Evolutionary conservation across 139 green algal species (phyloP).

Genomic region (Volvox reticuliferus): DNA sequence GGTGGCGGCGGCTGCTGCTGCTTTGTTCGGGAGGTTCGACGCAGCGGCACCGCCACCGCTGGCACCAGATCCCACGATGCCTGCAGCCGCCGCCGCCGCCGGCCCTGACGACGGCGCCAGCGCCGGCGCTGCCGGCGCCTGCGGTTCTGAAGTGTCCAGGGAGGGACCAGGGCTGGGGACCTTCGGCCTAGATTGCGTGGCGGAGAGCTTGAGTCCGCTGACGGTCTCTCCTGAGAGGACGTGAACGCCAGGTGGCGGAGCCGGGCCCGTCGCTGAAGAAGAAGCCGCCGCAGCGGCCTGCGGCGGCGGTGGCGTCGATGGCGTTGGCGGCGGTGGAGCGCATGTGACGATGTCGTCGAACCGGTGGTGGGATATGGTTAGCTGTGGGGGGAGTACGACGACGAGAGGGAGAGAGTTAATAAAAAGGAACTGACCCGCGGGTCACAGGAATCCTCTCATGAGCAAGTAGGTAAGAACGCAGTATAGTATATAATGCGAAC

Average conservation of each 20-base stretch:
- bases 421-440: too few species aligned
- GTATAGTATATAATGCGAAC: too few species aligned
- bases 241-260: not conserved
- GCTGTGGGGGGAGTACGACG: too few species aligned
- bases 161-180: not conserved
- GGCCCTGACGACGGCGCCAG: not conserved
- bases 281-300: not conserved
- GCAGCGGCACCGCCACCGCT: not conserved
- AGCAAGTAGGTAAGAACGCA: too few species aligned
- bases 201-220: not conserved
- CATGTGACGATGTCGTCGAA: not conserved
- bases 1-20: not conserved
- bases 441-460: too few species aligned
- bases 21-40: not conserved
- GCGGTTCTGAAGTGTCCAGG: not conserved
- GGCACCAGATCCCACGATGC: not conserved
- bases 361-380: not conserved
- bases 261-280: not conserved
- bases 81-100: not conserved
- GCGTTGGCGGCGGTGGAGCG: not conserved
- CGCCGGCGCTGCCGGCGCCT: not conserved
- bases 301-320: not conserved
- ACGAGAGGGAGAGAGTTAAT: too few species aligned
- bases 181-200: not conserved
- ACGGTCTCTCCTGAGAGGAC: not conserved